Percentiles rank a stretch among this genome's conserved stretches.
These are phyloP conservation scores for Neurospora cerealis DNA, from an alignment of 495 filamentous ascomycete genomes.

Conservation along the genomic window DNA sequence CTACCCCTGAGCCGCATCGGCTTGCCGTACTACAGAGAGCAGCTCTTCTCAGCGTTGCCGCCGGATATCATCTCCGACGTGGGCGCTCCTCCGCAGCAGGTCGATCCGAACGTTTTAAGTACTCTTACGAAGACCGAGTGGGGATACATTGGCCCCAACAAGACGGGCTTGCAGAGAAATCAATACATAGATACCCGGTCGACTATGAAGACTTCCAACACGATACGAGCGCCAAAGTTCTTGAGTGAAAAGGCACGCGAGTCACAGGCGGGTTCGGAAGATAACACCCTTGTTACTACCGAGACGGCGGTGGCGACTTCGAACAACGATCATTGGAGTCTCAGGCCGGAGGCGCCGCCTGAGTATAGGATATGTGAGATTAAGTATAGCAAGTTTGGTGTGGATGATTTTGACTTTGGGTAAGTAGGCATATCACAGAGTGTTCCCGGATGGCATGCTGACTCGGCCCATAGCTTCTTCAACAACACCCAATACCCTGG, in stretches of 20 bases:
- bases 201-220: constrained; percentile 42
- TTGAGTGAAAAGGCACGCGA: constrained; percentile 84
- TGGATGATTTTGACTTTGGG: constrained; percentile 97
- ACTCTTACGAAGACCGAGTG: constrained; percentile 58
- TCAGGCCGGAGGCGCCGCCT: constrained; percentile 64
- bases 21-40: constrained; percentile 87
- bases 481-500: constrained; percentile 88
- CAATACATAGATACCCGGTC: constrained; percentile 72
- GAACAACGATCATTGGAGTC: constrained; percentile 48
- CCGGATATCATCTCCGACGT: constrained; percentile 70
- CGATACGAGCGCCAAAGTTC: constrained; percentile 67
- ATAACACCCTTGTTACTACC: constrained; percentile 39
- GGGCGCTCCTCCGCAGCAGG: constrained; percentile 65
- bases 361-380: constrained; percentile 90
- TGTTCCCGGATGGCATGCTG: too few relatives aligned
- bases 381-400: constrained; percentile 93
- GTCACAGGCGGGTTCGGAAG: constrained; percentile 41
- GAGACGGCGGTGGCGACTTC: constrained; percentile 54
- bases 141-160: constrained; percentile 67
- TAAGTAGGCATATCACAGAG: constrained; percentile 34
- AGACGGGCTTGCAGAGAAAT: constrained; percentile 61
- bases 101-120: constrained; percentile 63
- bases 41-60: constrained; percentile 82
- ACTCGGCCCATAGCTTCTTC: constrained; percentile 53
- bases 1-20: constrained; percentile 69